Evolutionary conservation across 495 filamentous ascomycete genomes (phyloP).

Genomic region (Aspergillus saccharolyticus): DNA sequence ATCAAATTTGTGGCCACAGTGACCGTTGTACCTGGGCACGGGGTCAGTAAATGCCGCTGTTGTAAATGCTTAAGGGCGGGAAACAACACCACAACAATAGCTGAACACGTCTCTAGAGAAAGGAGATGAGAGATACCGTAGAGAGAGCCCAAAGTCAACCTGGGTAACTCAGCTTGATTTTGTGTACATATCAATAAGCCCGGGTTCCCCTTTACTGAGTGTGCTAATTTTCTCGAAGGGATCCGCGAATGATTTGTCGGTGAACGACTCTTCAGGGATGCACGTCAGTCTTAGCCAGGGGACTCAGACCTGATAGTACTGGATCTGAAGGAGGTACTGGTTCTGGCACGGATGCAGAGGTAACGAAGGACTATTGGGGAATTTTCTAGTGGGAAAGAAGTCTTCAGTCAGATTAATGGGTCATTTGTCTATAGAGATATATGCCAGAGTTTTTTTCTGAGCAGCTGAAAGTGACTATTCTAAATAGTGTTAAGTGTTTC

Average conservation of each 20-base stretch:
- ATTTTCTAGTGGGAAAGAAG: neutral
- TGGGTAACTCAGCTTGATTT: neutral
- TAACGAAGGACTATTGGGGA: neutral
- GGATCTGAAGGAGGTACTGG: neutral
- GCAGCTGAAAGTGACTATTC: neutral
- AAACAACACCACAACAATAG: neutral
- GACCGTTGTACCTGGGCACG: neutral
- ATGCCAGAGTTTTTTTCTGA: neutral
- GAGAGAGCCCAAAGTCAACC: neutral
- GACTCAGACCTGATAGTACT: neutral
- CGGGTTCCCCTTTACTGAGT: neutral
- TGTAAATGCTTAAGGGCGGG: neutral
- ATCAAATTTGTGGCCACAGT: neutral
- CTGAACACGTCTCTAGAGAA: too few species aligned
- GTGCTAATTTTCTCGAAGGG: slow-evolving; percentile 9
- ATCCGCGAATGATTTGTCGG: slow-evolving; percentile 4
- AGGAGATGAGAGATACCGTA: neutral
- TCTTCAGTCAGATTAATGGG: neutral
- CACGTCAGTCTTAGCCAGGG: neutral
- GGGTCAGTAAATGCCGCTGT: neutral
- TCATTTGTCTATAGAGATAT: neutral
- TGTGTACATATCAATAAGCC: neutral
- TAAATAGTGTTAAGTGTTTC: neutral
- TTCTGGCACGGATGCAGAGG: neutral
- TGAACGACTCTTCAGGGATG: neutral